phyloP scores from a whole-genome alignment of 495 filamentous ascomycete genomes.

The Chaetomium tenue region DNA sequence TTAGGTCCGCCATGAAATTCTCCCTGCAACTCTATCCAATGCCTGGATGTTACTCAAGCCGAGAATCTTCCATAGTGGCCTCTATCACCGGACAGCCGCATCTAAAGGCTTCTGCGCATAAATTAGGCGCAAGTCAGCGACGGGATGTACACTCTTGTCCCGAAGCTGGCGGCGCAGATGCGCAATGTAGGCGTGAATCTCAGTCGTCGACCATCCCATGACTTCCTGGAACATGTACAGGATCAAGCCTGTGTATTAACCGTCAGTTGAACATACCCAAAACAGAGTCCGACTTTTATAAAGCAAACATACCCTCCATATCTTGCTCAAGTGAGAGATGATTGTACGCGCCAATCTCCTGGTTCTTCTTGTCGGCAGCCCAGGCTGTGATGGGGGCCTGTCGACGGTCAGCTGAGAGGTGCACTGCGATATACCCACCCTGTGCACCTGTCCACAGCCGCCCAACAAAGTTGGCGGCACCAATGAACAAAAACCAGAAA shows the following conservation, averaged over 20 bases:
- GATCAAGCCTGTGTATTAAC: conserved; percentile 30
- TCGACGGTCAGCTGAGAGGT: background rate
- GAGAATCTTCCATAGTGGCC: background rate
- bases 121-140: conserved; percentile 28
- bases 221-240: conserved; percentile 37
- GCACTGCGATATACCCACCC: too few species aligned
- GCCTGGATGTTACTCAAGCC: too few species aligned
- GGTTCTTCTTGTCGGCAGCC: conserved; percentile 47
- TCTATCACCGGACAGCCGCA: background rate
- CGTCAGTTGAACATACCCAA: too few species aligned
- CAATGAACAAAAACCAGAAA: background rate
- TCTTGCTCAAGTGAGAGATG: conserved; percentile 31
- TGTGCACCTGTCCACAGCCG: background rate
- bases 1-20: too few species aligned
- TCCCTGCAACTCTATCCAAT: too few species aligned
- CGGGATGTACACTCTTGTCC: conserved; percentile 22
- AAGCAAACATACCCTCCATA: conserved; percentile 23
- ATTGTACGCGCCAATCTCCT: conserved; percentile 44
- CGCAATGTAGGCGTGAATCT: conserved; percentile 23
- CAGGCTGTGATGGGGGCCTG: conserved; percentile 44
- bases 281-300: too few species aligned
- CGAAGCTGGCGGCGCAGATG: conserved; percentile 26
- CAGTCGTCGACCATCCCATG: conserved; percentile 29
- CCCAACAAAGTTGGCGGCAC: too few species aligned
- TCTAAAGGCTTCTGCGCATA: conserved; percentile 38